Base-by-base conservation (phyloP, 345 rosid genomes). In the Aurinia saxatilis region DNA sequence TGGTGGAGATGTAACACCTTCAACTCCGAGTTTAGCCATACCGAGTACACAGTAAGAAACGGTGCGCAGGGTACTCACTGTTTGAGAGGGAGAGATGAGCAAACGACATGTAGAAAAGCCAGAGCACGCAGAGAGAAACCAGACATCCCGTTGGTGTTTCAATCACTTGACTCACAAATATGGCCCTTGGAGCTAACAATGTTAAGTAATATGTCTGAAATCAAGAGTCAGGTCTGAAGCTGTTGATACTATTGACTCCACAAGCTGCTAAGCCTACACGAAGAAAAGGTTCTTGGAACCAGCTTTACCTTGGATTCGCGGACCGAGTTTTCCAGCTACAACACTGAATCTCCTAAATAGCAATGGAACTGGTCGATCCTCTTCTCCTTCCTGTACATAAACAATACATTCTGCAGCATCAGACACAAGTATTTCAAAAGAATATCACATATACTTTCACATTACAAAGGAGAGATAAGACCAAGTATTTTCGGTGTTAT, bases 141-240 rank as follows among this genome's bases (percentile, higher is more conserved):
- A 91, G 5, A 40, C 96, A 88, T 2, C 98, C 86, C 60, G 84
- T 77, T 2, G 93, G 80, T 0, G 95, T 91, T 27, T 96, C 98
- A 9, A 75, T 18, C 2, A 85, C 86, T 55, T 90, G 98, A 71
- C 91, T 82, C 35, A 84, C 66, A 77, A 90, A 88, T 96, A 91
- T 88, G 1, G 98, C 77, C 1, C 91, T 82, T 3, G 96, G 95
- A 13, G 98, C 87, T 1, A 96, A 83, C 23, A 91, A 82, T 7
- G 98, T 91, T 17, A 91, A 73, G 47, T 91, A 91, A 34, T 96
- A 96, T 3, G 96, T 90, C 70, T 90, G 81, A 90, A 90, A 64
- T 90, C 97, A 13, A 87, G 97, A 70, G 85, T 90, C 5, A 90
- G 82, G 68, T 90, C 97, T 8, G 97, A 83, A 6, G 93, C 97